These are phyloP conservation scores for Hapsidospora chrysogenum DNA, from an alignment of 495 filamentous ascomycete genomes.

Conservation along the genomic window DNA sequence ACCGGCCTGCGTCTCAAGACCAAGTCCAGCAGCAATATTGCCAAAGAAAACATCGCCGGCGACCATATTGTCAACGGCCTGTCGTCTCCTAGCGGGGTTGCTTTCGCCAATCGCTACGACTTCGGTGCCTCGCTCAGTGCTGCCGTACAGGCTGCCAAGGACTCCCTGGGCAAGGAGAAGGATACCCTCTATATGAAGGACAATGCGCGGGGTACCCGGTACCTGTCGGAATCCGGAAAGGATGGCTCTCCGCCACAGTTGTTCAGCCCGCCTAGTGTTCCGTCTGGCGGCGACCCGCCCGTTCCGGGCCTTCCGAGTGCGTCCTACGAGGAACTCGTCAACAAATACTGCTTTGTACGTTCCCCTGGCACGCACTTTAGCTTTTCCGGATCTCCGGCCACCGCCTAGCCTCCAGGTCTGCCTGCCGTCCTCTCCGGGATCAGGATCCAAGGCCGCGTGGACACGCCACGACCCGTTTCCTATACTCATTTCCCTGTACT, in stretches of 20 bases:
- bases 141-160: slow-evolving; percentile 56
- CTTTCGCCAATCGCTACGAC: slow-evolving; percentile 84
- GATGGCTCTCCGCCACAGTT: slow-evolving; percentile 6
- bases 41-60: slow-evolving; percentile 27
- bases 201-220: slow-evolving; percentile 12
- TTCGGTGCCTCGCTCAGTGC: slow-evolving; percentile 76
- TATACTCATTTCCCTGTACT: too few species aligned
- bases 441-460: too few species aligned
- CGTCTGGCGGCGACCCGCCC: slow-evolving; percentile 15
- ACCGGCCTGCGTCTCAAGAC: slow-evolving; percentile 31
- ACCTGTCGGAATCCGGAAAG: slow-evolving; percentile 7
- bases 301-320: slow-evolving; percentile 49
- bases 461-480: too few species aligned
- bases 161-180: slow-evolving; percentile 28
- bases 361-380: slow-evolving; percentile 15
- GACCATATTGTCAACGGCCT: slow-evolving; percentile 12
- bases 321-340: slow-evolving; percentile 83
- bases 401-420: too few species aligned
- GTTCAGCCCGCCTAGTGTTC: slow-evolving; percentile 3
- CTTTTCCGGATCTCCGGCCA: too few species aligned
- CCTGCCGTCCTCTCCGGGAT: too few species aligned
- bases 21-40: slow-evolving; percentile 25
- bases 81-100: slow-evolving; percentile 49
- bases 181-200: slow-evolving; percentile 35
- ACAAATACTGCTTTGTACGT: slow-evolving; percentile 99